phyloP scores from a whole-genome alignment of 139 green algal genomes.

The Chlorella sp. region DNA sequence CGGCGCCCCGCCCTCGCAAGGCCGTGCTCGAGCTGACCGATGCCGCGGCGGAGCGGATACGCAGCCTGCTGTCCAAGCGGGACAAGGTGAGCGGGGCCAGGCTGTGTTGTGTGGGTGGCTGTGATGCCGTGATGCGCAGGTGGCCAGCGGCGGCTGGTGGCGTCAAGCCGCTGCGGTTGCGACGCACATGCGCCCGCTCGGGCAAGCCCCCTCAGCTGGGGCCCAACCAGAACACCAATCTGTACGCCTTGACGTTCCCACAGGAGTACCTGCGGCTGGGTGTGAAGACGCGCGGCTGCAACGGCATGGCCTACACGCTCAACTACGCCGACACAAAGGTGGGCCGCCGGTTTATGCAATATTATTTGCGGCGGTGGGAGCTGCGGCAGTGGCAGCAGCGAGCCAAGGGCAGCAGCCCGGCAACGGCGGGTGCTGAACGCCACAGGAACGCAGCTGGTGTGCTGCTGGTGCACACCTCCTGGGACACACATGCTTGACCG shows the following conservation, averaged over 20 bases:
- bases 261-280: conserved; percentile 94
- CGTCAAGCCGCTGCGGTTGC: too few species aligned
- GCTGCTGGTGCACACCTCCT: neutral
- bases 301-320: conserved; percentile 96
- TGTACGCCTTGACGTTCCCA: too few species aligned
- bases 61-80: conserved; percentile 73
- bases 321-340: conserved; percentile 88
- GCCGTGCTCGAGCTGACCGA: conserved; percentile 90
- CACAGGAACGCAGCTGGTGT: too few species aligned
- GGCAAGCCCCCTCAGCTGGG: too few species aligned
- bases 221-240: too few species aligned
- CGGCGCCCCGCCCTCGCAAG: conserved; percentile 57
- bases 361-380: neutral
- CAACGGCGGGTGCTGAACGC: too few species aligned
- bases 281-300: conserved; percentile 94
- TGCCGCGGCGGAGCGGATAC: conserved; percentile 78
- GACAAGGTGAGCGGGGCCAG: conserved; percentile 76
- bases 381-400: too few species aligned
- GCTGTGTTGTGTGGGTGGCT: too few species aligned
- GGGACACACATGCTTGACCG: neutral
- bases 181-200: too few species aligned
- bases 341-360: too few species aligned
- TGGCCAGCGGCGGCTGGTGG: neutral
- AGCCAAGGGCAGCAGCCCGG: too few species aligned
- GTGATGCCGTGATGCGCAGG: neutral